A percentile compares a stretch with the other conserved stretches of the same genome.
These are phyloP conservation scores for Hansenula lynferdii DNA, from an alignment of 1,139 yeast genomes.

Conservation along the genomic window DNA sequence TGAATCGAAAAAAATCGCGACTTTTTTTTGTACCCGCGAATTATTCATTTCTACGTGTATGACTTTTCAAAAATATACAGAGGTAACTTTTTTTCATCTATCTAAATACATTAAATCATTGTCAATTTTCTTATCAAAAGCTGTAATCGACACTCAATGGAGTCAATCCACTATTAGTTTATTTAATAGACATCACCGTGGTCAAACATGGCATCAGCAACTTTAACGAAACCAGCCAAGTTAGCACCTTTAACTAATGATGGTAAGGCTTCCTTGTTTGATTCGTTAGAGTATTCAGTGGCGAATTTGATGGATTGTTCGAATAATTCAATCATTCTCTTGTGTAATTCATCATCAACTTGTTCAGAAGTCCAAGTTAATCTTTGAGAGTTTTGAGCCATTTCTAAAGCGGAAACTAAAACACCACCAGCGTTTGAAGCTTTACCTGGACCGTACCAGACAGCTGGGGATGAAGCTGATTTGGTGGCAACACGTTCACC, in stretches of 20 bases:
- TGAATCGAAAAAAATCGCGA: no score
- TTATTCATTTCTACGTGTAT: no score
- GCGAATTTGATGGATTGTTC: conserved; percentile 91
- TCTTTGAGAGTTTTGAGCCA: conserved; percentile 99
- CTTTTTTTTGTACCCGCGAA: no score
- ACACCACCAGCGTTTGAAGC: conserved; percentile 99
- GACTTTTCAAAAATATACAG: not conserved
- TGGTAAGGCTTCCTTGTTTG: conserved; percentile 64
- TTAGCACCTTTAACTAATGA: conserved; percentile 98
- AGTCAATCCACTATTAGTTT: conserved; percentile 1
- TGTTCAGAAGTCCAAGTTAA: conserved; percentile 82
- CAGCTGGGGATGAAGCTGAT: conserved; percentile 40
- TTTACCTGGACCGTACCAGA: conserved; percentile 99
- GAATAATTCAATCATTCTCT: conserved; percentile 91
- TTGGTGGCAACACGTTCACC: conserved; percentile 61
- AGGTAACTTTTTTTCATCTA: not conserved
- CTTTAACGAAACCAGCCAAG: conserved; percentile 98
- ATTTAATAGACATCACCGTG: conserved; percentile 80
- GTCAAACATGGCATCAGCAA: conserved; percentile 96
- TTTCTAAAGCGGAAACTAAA: conserved; percentile 96
- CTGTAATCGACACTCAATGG: not conserved
- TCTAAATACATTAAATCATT: conserved; percentile 1
- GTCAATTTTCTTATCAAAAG: not conserved
- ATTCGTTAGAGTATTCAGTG: conserved; percentile 67
- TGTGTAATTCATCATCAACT: conserved; percentile 83